A percentile compares a stretch with the other conserved stretches of the same genome.
Evolutionary conservation across 2,329 filamentous ascomycete genomes (phyloP).

Genomic region (Stachybotrys chlorohalonatus): DNA sequence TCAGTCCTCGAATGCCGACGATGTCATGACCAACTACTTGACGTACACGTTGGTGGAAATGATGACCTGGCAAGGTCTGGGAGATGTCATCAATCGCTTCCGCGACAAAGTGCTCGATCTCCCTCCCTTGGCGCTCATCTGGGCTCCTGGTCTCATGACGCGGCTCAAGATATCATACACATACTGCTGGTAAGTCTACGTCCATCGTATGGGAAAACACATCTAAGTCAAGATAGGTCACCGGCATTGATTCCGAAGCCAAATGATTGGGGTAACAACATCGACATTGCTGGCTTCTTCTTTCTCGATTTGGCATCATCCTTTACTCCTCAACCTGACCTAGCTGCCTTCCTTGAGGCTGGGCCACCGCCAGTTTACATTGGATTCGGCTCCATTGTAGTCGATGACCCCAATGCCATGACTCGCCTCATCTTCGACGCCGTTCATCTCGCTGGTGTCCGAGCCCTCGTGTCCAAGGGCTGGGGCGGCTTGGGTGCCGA

Average conservation of each 20-base stretch:
- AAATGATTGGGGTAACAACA: constrained; percentile 63
- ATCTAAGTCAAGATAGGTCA: constrained; percentile 32
- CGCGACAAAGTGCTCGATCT: constrained; percentile 65
- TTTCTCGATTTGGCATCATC: constrained; percentile 60
- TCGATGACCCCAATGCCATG: constrained; percentile 64
- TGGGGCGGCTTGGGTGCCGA: constrained; percentile 80
- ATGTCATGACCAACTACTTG: constrained; percentile 70
- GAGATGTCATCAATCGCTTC: constrained; percentile 86
- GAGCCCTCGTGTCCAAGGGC: constrained; percentile 76
- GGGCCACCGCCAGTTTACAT: constrained; percentile 72
- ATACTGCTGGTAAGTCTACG: constrained; percentile 62
- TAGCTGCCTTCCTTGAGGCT: constrained; percentile 56
- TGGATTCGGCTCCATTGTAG: constrained; percentile 75
- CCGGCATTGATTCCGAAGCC: constrained; percentile 72
- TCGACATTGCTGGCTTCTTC: constrained; percentile 68
- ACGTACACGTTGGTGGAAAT: constrained; percentile 81
- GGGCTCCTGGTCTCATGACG: constrained; percentile 71
- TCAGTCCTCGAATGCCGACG: constrained; percentile 64
- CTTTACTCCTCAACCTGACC: constrained; percentile 56
- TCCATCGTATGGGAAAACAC: neutral
- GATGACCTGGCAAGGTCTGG: constrained; percentile 87
- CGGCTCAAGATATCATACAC: constrained; percentile 74
- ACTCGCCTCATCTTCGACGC: constrained; percentile 67
- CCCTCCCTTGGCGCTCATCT: constrained; percentile 69
- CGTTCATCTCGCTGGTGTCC: constrained; percentile 54